Conservation (phyloP, 129 eudicot species). For the Oenanthe sinensis region DNA sequence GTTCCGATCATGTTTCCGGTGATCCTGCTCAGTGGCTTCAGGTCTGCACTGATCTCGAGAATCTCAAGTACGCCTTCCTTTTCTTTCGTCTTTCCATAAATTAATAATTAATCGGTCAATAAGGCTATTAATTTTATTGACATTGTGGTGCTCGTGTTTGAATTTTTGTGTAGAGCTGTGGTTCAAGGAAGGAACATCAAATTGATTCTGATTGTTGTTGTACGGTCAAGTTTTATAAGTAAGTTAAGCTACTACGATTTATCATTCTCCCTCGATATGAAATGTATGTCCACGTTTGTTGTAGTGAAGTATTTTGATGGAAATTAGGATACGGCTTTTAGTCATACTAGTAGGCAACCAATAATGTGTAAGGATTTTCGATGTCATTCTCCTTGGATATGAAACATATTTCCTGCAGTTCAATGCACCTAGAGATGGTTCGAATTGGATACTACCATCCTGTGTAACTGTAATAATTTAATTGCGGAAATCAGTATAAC, state of each 20-base stretch:
- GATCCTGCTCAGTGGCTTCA: constrained; percentile 81
- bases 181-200: constrained; percentile 65
- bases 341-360: neutral
- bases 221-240: constrained; percentile 50
- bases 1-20: constrained; percentile 51
- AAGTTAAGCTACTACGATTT: constrained; percentile 2
- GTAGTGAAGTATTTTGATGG: neutral
- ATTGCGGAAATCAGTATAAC: neutral
- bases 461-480: neutral
- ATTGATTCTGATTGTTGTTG: constrained; percentile 61
- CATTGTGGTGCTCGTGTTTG: neutral
- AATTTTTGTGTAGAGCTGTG: constrained; percentile 39
- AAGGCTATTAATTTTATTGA: neutral
- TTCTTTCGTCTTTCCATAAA: neutral
- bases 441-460: neutral
- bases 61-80: constrained; percentile 51
- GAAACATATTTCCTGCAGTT: neutral
- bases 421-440: neutral
- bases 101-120: neutral
- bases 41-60: constrained; percentile 77
- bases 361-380: neutral
- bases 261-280: neutral
- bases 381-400: neutral
- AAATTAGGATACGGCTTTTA: neutral
- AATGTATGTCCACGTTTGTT: neutral